Evolutionary conservation across 495 filamentous ascomycete species (phyloP).

Genomic region (Terfezia claveryi): DNA sequence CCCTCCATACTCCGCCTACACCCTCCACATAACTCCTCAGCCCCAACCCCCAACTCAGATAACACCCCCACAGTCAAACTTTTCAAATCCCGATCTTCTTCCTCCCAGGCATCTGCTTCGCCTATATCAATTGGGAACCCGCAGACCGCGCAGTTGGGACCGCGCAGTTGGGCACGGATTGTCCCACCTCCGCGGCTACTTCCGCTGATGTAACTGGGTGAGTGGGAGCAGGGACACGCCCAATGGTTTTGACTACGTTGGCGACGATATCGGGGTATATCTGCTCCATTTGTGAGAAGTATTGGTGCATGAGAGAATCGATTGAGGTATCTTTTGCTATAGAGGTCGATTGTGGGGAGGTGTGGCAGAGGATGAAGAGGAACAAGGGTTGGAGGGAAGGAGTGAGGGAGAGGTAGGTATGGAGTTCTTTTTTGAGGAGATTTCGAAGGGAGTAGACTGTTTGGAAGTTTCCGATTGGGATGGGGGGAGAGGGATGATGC

Average conservation of each 20-base stretch:
- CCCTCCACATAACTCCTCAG: no score
- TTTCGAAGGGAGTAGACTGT: slow-evolving; percentile 58
- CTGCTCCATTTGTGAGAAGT: slow-evolving; percentile 67
- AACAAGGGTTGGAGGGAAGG: not conserved
- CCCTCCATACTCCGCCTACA: no score
- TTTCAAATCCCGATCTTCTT: no score
- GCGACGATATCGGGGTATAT: slow-evolving; percentile 81
- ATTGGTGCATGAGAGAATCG: slow-evolving; percentile 71
- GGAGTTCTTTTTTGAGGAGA: slow-evolving; percentile 55
- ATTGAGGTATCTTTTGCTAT: slow-evolving; percentile 50
- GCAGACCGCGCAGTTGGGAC: no score
- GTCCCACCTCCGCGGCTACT: no score
- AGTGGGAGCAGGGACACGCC: slow-evolving; percentile 6
- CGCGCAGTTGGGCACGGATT: no score
- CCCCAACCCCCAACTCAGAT: no score
- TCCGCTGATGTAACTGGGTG: not conserved
- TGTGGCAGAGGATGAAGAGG: slow-evolving; percentile 1
- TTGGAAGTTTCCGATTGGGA: slow-evolving; percentile 9
- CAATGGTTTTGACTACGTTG: slow-evolving; percentile 75
- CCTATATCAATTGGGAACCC: no score
- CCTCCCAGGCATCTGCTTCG: no score
- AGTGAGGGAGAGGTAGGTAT: slow-evolving; percentile 32
- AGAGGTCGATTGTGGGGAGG: not conserved
- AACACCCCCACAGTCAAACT: slow-evolving; percentile 24
- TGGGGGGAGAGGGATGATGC: slow-evolving; percentile 11